Evolutionary conservation across 148 eudicot species (phyloP).

Genomic region (Amaranthus palmeri): DNA sequence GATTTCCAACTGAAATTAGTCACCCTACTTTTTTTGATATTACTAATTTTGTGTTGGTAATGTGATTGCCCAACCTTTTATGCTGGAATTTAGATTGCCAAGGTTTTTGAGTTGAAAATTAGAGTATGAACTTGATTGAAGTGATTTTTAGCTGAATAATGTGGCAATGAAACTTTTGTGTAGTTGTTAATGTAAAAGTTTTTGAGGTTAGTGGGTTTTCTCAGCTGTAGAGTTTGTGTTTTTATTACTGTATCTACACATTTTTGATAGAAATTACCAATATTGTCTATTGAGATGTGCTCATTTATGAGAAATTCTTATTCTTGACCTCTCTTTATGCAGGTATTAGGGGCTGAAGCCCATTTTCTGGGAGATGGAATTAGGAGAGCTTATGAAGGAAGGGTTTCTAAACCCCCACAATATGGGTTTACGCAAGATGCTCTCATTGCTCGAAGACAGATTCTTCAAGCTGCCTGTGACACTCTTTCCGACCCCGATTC

Average conservation of each 20-base stretch:
- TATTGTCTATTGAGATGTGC: background rate
- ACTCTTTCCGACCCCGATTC: constrained; percentile 60
- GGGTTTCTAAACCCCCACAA: constrained; percentile 73
- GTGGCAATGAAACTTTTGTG: background rate
- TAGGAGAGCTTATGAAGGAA: constrained; percentile 66
- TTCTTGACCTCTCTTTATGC: background rate
- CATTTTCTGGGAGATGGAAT: constrained; percentile 93
- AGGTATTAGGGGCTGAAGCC: constrained; percentile 69
- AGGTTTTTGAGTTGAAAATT: background rate
- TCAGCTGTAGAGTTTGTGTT: background rate
- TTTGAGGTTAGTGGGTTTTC: background rate
- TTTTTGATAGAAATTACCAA: background rate
- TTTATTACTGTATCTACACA: background rate
- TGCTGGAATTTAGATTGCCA: background rate
- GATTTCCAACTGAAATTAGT: background rate
- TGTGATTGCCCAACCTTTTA: background rate
- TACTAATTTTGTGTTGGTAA: background rate
- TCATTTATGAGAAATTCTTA: background rate
- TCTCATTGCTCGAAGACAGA: constrained; percentile 68
- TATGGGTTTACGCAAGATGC: constrained; percentile 81
- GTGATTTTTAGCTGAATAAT: background rate
- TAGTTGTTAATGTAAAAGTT: background rate
- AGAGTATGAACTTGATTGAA: too few relatives aligned
- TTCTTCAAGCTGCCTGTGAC: constrained; percentile 86
- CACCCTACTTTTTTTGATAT: background rate